Percentiles rank a stretch among this genome's conserved stretches.
These are phyloP conservation scores for Penicillium argentinense DNA, from an alignment of 495 filamentous ascomycete species.

Conservation along the genomic window DNA sequence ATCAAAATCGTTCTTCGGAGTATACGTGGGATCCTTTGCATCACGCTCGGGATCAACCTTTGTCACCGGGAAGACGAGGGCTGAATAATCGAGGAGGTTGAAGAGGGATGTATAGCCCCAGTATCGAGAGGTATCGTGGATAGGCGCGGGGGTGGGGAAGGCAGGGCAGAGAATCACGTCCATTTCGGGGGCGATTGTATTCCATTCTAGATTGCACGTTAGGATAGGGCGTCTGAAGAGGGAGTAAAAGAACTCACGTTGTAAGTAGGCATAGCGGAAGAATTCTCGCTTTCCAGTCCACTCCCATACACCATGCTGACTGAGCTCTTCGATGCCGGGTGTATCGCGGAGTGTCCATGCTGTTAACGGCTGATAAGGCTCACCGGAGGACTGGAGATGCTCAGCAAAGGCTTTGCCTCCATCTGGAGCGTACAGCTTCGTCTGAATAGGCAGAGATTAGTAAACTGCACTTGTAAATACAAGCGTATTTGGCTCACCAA, in stretches of 20 bases:
- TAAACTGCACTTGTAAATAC: not conserved
- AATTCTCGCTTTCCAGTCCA: slow-evolving; percentile 5
- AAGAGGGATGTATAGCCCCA: no score
- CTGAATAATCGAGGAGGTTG: no score
- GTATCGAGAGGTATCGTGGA: no score
- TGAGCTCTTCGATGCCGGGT: slow-evolving; percentile 4
- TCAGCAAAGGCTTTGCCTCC: slow-evolving; percentile 1
- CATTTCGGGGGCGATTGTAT: no score
- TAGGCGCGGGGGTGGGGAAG: no score
- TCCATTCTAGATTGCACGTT: no score
- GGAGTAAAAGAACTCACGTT: no score
- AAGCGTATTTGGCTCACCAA: no score
- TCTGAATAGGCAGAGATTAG: not conserved
- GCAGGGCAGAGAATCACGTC: no score
- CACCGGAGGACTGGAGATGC: not conserved
- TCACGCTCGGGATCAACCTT: slow-evolving; percentile 20
- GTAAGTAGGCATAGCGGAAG: slow-evolving; percentile 2
- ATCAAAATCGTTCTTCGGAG: slow-evolving; percentile 13
- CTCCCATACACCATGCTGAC: slow-evolving; percentile 6
- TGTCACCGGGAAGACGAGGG: no score
- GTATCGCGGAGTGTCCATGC: not conserved
- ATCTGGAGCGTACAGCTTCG: slow-evolving; percentile 3
- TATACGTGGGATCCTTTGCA: slow-evolving; percentile 6
- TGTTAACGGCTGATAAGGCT: not conserved
- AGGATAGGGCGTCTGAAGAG: no score